phyloP scores from a whole-genome alignment of 208 protist species.

The Leishmania amazonensis region DNA sequence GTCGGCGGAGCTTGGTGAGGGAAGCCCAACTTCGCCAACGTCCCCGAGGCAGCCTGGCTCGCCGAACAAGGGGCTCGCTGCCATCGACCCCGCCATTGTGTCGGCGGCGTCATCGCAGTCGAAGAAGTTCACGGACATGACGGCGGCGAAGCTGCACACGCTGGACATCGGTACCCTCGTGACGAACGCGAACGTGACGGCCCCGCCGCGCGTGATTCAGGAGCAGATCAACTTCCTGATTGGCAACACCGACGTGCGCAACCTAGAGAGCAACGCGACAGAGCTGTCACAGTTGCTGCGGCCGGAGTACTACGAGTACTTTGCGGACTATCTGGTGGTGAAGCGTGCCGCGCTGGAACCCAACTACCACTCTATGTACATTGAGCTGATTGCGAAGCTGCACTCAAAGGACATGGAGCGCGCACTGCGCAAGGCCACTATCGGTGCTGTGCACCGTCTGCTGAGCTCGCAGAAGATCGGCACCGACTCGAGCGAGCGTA shows the following conservation, averaged over 20 bases:
- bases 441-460: slow-evolving; percentile 85
- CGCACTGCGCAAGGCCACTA: slow-evolving; percentile 82
- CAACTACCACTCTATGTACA: slow-evolving; percentile 97
- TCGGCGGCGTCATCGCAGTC: slow-evolving; percentile 30
- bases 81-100: slow-evolving; percentile 80
- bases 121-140: slow-evolving; percentile 49
- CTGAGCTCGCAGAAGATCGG: slow-evolving; percentile 95
- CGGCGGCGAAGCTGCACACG: slow-evolving; percentile 78
- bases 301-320: slow-evolving; percentile 91
- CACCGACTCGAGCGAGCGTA: slow-evolving; percentile 89
- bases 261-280: slow-evolving; percentile 78
- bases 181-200: slow-evolving; percentile 68
- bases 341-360: slow-evolving; percentile 98
- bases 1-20: slow-evolving; percentile 16
- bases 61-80: slow-evolving; percentile 28
- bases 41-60: slow-evolving; percentile 23
- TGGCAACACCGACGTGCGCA: slow-evolving; percentile 89
- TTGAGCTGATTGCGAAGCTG: slow-evolving; percentile 82
- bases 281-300: slow-evolving; percentile 83
- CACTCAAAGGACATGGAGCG: slow-evolving; percentile 84
- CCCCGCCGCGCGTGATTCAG: slow-evolving; percentile 87
- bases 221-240: slow-evolving; percentile 94
- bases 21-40: slow-evolving; percentile 28
- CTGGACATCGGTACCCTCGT: slow-evolving; percentile 86
- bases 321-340: slow-evolving; percentile 98